phyloP scores from a whole-genome alignment of 2,329 filamentous ascomycete species.

The Phialophora expanda region DNA sequence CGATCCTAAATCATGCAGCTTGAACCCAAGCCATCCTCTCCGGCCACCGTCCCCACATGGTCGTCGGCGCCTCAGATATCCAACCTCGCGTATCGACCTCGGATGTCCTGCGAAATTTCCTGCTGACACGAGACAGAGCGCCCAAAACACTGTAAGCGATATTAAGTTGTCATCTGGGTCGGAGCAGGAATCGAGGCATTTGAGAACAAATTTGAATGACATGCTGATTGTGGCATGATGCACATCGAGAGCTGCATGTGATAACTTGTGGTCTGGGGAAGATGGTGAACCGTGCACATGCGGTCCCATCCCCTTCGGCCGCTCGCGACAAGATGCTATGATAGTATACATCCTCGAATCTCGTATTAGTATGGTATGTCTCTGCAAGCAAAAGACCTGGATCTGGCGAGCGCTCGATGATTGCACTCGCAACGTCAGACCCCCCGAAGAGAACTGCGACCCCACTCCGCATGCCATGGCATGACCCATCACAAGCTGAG shows the following conservation, averaged over 20 bases:
- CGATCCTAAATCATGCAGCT: constrained; percentile 13
- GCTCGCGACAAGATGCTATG: neutral
- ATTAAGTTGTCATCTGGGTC: constrained; percentile 19
- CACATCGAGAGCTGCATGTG: neutral
- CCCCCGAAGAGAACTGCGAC: constrained; percentile 10
- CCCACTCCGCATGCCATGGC: constrained; percentile 10
- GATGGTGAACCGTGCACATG: neutral
- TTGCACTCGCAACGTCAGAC: neutral
- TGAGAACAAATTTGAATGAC: neutral
- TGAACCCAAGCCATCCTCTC: neutral
- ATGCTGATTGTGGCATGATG: constrained; percentile 2
- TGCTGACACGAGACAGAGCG: constrained; percentile 4
- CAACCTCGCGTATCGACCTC: constrained; percentile 13
- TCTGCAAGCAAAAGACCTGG: constrained; percentile 13
- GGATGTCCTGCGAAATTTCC: constrained; percentile 10
- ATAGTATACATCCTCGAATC: constrained; percentile 15
- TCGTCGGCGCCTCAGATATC: neutral
- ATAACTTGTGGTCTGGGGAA: neutral
- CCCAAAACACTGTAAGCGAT: constrained; percentile 25
- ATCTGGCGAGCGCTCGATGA: neutral
- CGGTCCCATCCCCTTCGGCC: neutral
- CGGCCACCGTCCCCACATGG: neutral
- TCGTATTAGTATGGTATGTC: neutral
- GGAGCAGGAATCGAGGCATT: constrained; percentile 9
- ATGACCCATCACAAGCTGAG: constrained; percentile 17